Evolutionary conservation across 768 basidiomycete genomes (phyloP), one percentile per base, ranked within the genome.

Genomic region (Chlorophyllum brunneum): DNA sequence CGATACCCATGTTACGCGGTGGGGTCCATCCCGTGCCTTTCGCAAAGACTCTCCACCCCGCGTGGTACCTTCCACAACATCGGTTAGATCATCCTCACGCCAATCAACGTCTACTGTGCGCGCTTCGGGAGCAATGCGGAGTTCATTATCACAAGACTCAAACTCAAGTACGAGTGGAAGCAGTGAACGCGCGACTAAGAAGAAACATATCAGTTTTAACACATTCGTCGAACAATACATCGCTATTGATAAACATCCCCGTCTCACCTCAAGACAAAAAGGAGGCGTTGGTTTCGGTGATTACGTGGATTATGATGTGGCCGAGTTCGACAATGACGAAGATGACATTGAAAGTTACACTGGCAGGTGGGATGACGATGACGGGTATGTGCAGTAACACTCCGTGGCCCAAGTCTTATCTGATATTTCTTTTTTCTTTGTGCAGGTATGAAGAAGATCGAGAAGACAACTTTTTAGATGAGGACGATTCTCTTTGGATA

Each of bases 171-270:
- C 60, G 34, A 59, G 60, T 54, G 62, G 59, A 33, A 58, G 54
- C 57, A 57, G 54, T 54, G 55, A 64, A 38, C 56, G 69, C 62
- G 55, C 55, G 23, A 54, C 48, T 36, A 85, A 84, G 75, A 90
- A 86, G 73, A 86, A 86, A 57, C 95, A 97, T 66, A 98, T 98
- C 72, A 87, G 80, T 60, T 98, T 98, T 79, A 98, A 98, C 68
- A 95, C 95, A 0, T 97, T 95, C 64, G 95, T 99, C 33, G 90
- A 97, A 66, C 95, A 98, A 66, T 93, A 83, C 63, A 95, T 99
- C 54, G 86, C 90, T 37, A 89, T 92, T 63, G 90, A 92, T 63
- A 85, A 85, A 60, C 89, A 77, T 59, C 70, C 69, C 50, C 69
- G 56, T 45, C 46, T 60, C 56, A 42, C 57, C 63, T 36, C 34